Percentiles rank a stretch among this genome's conserved stretches.
Evolutionary conservation across 2,329 filamentous ascomycete genomes (phyloP).

Genomic region (Chaetomium sp.): DNA sequence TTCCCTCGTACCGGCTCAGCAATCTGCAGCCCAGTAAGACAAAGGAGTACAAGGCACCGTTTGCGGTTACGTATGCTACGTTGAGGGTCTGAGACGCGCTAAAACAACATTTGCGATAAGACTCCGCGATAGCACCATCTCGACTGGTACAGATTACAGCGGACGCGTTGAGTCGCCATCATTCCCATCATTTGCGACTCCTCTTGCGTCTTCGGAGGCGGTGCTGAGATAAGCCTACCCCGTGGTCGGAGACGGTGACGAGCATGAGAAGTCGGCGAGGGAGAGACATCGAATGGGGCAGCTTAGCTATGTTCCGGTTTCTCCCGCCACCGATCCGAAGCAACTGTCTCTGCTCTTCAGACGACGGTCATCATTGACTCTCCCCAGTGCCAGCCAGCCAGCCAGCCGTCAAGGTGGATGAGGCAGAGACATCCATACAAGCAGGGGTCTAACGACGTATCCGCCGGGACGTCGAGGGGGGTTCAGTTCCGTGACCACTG

Average conservation of each 20-base stretch:
- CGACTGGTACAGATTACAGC: background rate
- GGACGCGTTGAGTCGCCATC: background rate
- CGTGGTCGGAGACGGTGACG: background rate
- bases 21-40: slow-evolving; percentile 19
- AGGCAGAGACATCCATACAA: slow-evolving; percentile 7
- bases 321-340: slow-evolving; percentile 1
- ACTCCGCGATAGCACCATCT: slow-evolving; percentile 28
- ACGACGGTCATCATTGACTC: background rate
- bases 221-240: slow-evolving; percentile 18
- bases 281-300: background rate
- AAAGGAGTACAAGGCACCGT: slow-evolving; percentile 5
- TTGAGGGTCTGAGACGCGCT: slow-evolving; percentile 25
- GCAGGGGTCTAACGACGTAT: slow-evolving; percentile 25
- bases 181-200: slow-evolving; percentile 29
- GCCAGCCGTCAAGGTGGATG: slow-evolving; percentile 9
- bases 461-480: slow-evolving; percentile 16
- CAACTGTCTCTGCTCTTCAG: background rate
- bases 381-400: background rate
- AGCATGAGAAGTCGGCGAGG: no score
- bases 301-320: slow-evolving; percentile 3
- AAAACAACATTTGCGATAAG: slow-evolving; percentile 33
- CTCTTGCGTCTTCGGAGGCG: slow-evolving; percentile 34
- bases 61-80: slow-evolving; percentile 19
- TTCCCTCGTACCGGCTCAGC: background rate
- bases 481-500: slow-evolving; percentile 1